A percentile compares a stretch with the other conserved stretches of the same genome.
phyloP scores from a whole-genome alignment of 495 filamentous ascomycete species.

The Halenospora varia region DNA sequence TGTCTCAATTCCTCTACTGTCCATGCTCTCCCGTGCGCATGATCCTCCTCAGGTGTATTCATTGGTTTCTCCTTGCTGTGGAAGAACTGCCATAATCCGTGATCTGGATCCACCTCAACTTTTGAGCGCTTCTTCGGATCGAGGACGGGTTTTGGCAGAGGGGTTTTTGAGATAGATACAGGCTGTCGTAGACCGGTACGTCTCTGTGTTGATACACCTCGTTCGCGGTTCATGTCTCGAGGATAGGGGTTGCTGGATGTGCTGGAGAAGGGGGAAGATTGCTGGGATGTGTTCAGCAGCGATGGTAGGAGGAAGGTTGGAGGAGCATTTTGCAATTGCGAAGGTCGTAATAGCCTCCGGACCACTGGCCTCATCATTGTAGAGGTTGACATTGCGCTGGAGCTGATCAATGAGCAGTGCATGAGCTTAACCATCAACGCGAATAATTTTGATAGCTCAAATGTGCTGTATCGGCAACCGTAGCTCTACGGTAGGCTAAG shows the following conservation, averaged over 20 bases:
- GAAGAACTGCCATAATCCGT: conserved; percentile 96
- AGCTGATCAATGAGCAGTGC: conserved; percentile 8
- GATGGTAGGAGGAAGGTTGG: conserved; percentile 26
- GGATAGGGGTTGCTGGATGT: conserved; percentile 34
- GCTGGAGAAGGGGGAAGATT: conserved; percentile 31
- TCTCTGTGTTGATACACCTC: conserved; percentile 77
- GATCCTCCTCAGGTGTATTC: conserved; percentile 61
- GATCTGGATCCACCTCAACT: conserved; percentile 59
- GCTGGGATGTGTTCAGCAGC: conserved; percentile 7
- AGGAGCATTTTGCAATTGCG: conserved; percentile 12
- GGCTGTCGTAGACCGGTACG: conserved; percentile 70
- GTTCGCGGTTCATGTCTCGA: conserved; percentile 60
- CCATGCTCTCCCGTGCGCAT: conserved; percentile 76
- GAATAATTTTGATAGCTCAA: too few species aligned
- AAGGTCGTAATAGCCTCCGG: conserved; percentile 18
- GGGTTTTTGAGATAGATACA: conserved; percentile 63
- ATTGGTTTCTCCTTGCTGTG: conserved; percentile 57
- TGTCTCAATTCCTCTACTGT: conserved; percentile 77
- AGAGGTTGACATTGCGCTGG: conserved; percentile 36
- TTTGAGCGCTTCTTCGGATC: conserved; percentile 44
- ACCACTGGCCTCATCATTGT: conserved; percentile 37
- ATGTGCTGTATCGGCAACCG: too few species aligned
- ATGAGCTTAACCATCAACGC: conserved; percentile 7
- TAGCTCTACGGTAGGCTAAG: too few species aligned
- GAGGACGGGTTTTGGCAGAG: conserved; percentile 69